phyloP scores from a whole-genome alignment of 345 rosid species.

The Xanthoceras sorbifolium region DNA sequence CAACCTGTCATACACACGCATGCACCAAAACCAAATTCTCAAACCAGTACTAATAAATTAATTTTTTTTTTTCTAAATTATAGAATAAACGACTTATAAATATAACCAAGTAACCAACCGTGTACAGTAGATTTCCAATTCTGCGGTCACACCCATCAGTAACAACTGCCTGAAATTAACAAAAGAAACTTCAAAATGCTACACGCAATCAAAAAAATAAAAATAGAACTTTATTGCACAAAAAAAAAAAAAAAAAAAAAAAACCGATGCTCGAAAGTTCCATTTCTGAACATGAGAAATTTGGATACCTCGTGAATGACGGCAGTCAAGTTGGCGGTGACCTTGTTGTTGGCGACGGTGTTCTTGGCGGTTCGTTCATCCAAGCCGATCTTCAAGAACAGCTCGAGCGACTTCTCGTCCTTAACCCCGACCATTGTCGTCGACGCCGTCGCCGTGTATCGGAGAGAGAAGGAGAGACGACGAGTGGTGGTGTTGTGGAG shows the following conservation, averaged over 20 bases:
- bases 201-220: background rate
- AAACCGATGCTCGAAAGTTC: too few relatives aligned
- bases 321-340: conserved; percentile 76
- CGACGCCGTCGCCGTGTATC: background rate
- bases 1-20: conserved; percentile 52
- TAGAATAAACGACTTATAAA: background rate
- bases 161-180: conserved; percentile 68
- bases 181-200: conserved; percentile 8
- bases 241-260: background rate
- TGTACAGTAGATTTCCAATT: conserved; percentile 80
- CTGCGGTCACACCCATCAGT: conserved; percentile 78
- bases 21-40: background rate
- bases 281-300: too few relatives aligned
- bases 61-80: background rate
- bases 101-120: conserved; percentile 39
- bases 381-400: conserved; percentile 78
- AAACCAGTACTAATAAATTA: background rate
- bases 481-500: background rate
- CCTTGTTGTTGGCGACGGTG: conserved; percentile 82
- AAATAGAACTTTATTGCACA: background rate
- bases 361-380: conserved; percentile 80
- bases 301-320: conserved; percentile 75
- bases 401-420: conserved; percentile 50
- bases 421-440: conserved; percentile 39
- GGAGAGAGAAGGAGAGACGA: background rate